phyloP scores from a whole-genome alignment of 345 rosid species.

The Leavenworthia alabamica region DNA sequence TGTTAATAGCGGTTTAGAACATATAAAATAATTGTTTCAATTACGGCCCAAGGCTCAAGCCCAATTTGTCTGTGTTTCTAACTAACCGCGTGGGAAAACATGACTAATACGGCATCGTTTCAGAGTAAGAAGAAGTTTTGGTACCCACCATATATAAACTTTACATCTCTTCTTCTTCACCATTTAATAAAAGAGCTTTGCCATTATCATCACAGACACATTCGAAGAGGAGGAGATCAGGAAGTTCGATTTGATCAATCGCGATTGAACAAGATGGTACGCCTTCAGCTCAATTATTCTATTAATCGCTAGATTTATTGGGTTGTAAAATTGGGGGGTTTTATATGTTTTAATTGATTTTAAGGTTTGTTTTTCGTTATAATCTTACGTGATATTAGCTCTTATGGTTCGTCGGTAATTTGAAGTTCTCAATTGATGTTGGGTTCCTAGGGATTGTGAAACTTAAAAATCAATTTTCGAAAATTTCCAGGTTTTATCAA shows the following conservation, averaged over 20 bases:
- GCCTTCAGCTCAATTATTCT: neutral
- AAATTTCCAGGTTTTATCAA: no score
- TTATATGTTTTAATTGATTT: neutral
- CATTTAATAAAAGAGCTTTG: conserved; percentile 1
- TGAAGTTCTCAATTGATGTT: neutral
- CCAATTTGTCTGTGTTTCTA: no score
- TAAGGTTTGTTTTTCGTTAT: neutral
- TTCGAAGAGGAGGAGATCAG: neutral
- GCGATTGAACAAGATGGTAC: conserved; percentile 23
- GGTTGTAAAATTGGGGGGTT: neutral
- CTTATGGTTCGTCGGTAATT: neutral
- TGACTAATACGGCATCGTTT: conserved; percentile 5
- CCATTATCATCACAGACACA: conserved; percentile 1
- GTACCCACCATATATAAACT: neutral
- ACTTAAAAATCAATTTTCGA: neutral
- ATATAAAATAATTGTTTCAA: no score
- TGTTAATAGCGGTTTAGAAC: no score
- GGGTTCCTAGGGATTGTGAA: neutral
- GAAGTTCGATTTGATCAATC: conserved; percentile 12
- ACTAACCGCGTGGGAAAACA: neutral
- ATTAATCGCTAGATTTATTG: neutral
- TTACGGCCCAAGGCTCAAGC: no score
- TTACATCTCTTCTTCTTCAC: neutral
- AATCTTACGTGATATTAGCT: neutral
- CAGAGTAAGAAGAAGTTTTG: neutral